Evolutionary conservation across 2,329 filamentous ascomycete genomes (phyloP).

Genomic region (Aspergillus terreus): DNA sequence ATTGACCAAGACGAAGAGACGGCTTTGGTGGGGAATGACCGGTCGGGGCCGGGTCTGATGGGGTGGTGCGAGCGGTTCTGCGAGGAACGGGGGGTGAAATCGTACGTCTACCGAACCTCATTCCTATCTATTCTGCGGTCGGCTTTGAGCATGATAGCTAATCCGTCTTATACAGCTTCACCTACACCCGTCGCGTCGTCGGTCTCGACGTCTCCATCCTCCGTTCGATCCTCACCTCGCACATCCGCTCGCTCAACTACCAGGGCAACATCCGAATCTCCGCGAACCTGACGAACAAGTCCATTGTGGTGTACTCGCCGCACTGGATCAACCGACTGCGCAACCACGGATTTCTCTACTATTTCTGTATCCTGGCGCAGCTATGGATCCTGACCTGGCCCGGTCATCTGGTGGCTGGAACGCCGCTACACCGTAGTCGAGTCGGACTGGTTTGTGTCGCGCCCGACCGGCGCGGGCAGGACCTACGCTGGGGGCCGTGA

Average conservation of each 20-base stretch:
- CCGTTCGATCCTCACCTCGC: conserved; percentile 26
- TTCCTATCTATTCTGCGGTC: no score
- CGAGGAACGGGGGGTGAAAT: conserved; percentile 33
- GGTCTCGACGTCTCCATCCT: conserved; percentile 28
- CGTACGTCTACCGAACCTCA: conserved; percentile 21
- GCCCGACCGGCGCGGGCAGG: conserved; percentile 10
- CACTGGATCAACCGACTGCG: conserved; percentile 37
- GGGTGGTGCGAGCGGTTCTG: conserved; percentile 38
- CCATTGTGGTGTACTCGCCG: conserved; percentile 36
- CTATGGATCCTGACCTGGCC: conserved; percentile 41
- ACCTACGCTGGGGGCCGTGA: conserved; percentile 16
- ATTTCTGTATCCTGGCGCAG: conserved; percentile 32
- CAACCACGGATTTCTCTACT: conserved; percentile 33
- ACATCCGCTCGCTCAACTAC: conserved; percentile 38
- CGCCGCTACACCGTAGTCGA: conserved; percentile 32
- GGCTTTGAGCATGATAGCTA: neutral
- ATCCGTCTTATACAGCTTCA: conserved; percentile 19
- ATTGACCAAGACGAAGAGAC: conserved; percentile 1
- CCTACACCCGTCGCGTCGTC: conserved; percentile 26
- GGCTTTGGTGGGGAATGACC: neutral
- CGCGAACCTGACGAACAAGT: conserved; percentile 20
- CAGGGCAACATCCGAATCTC: conserved; percentile 28
- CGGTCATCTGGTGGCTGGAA: conserved; percentile 35
- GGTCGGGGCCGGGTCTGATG: conserved; percentile 11
- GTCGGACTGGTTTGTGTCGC: conserved; percentile 29